These are phyloP conservation scores for Brettanomyces naardenensis DNA, from an alignment of 805 yeast genomes.

Conservation along the genomic window DNA sequence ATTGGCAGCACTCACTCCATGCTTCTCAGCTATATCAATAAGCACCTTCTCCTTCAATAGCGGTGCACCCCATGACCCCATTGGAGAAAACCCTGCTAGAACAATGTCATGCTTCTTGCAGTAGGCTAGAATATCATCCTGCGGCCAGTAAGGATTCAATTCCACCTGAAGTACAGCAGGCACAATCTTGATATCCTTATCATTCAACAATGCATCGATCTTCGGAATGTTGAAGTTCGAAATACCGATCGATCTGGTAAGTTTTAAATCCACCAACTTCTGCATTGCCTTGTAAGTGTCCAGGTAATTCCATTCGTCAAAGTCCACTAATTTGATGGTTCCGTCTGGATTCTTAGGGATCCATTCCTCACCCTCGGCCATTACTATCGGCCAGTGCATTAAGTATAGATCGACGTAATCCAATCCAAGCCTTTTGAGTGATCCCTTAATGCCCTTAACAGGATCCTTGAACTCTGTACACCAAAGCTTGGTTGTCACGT, in stretches of 20 bases:
- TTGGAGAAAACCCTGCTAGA: constrained; percentile 73
- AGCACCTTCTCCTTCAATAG: constrained; percentile 37
- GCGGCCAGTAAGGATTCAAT: constrained; percentile 66
- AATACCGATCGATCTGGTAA: constrained; percentile 66
- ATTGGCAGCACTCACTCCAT: constrained; percentile 39
- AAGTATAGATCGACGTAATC: constrained; percentile 61
- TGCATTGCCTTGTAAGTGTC: constrained; percentile 67
- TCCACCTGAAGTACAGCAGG: constrained; percentile 78
- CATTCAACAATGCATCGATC: constrained; percentile 42
- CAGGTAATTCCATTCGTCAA: constrained; percentile 29
- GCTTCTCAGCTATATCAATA: constrained; percentile 36
- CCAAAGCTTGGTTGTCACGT: constrained; percentile 61
- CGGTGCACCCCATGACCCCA: constrained; percentile 57
- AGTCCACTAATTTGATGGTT: constrained; percentile 23
- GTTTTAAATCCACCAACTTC: constrained; percentile 43
- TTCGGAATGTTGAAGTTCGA: constrained; percentile 61
- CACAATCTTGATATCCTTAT: constrained; percentile 38
- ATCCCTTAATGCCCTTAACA: constrained; percentile 38
- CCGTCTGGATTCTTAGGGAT: constrained; percentile 31
- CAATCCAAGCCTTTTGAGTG: constrained; percentile 42
- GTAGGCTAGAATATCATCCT: constrained; percentile 48
- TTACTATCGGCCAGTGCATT: constrained; percentile 58
- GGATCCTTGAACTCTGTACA: constrained; percentile 31
- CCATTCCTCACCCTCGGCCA: constrained; percentile 30
- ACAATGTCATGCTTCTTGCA: constrained; percentile 45